Conservation (phyloP, 805 yeast species). For the Monosporozyma servazzii region DNA sequence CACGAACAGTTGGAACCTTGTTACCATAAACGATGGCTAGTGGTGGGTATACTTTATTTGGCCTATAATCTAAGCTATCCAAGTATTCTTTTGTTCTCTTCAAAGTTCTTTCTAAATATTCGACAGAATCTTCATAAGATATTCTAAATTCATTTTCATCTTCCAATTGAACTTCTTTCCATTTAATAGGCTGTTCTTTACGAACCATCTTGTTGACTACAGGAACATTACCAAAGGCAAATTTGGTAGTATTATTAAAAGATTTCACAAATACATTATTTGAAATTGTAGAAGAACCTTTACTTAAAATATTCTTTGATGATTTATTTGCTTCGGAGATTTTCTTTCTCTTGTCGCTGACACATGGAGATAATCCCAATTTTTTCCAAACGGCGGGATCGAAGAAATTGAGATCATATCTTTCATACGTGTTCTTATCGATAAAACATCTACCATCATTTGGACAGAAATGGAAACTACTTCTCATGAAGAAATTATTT, state of each 20-base stretch:
- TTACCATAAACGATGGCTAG: slow-evolving; percentile 75
- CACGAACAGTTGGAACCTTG: slow-evolving; percentile 76
- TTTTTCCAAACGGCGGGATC: slow-evolving; percentile 75
- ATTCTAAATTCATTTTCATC: slow-evolving; percentile 19
- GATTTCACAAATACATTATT: not conserved
- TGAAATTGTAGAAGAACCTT: not conserved
- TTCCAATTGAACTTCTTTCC: slow-evolving; percentile 6
- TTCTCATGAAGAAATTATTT: slow-evolving; percentile 81
- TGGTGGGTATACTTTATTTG: slow-evolving; percentile 63
- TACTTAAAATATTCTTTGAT: not conserved
- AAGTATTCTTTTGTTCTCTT: slow-evolving; percentile 49
- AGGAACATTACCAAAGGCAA: slow-evolving; percentile 8
- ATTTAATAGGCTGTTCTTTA: not conserved
- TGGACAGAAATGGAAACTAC: slow-evolving; percentile 73
- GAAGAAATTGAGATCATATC: slow-evolving; percentile 62
- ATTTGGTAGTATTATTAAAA: slow-evolving; percentile 7
- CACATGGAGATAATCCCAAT: slow-evolving; percentile 67
- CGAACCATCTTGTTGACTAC: slow-evolving; percentile 6
- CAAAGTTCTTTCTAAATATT: slow-evolving; percentile 55
- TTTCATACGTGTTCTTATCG: slow-evolving; percentile 48
- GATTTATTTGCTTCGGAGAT: slow-evolving; percentile 5
- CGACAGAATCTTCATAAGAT: slow-evolving; percentile 45
- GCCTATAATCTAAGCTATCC: slow-evolving; percentile 45
- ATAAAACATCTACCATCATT: slow-evolving; percentile 64
- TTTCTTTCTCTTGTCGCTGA: slow-evolving; percentile 30